Percentiles rank a stretch among this genome's conserved stretches.
Evolutionary conservation across 768 basidiomycete genomes (phyloP).

Genomic region (Tulasnella sp.): DNA sequence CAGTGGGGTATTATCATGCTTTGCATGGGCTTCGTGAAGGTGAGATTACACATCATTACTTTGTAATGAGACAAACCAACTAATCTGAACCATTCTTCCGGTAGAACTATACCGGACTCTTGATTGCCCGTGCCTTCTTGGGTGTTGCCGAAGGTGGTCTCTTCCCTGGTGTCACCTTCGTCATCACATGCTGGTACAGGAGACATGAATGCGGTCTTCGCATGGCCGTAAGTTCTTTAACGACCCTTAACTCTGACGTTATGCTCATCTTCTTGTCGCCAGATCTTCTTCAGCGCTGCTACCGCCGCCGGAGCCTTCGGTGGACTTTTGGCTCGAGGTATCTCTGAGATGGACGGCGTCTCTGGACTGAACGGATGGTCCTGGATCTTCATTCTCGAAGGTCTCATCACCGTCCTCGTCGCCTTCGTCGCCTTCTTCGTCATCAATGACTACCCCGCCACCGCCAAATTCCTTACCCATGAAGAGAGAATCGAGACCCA

Average conservation of each 20-base stretch:
- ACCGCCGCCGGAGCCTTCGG: constrained; percentile 21
- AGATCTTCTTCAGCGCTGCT: constrained; percentile 26
- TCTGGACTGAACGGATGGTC: not conserved
- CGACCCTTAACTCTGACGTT: too few species aligned
- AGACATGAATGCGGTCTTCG: constrained; percentile 18
- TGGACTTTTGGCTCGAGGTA: constrained; percentile 24
- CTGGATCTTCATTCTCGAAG: constrained; percentile 21
- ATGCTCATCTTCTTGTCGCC: too few species aligned
- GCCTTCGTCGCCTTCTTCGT: constrained; percentile 20
- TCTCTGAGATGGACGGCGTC: constrained; percentile 21
- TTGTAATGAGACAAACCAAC: not conserved
- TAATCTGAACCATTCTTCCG: constrained; percentile 14
- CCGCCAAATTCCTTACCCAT: constrained; percentile 24
- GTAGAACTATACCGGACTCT: constrained; percentile 24
- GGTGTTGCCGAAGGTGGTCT: constrained; percentile 25
- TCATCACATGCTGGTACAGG: constrained; percentile 26
- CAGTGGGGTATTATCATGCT: constrained; percentile 19
- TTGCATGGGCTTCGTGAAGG: constrained; percentile 13
- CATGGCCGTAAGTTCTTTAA: too few species aligned
- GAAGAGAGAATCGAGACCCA: too few species aligned
- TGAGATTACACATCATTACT: not conserved
- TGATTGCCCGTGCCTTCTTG: constrained; percentile 24
- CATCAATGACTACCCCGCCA: constrained; percentile 34
- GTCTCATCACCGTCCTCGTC: constrained; percentile 27
- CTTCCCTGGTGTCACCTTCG: constrained; percentile 23